Evolutionary conservation across 148 eudicot genomes (phyloP), one percentile per base, ranked within the genome.

Genomic region (Chenopodium suecicum): DNA sequence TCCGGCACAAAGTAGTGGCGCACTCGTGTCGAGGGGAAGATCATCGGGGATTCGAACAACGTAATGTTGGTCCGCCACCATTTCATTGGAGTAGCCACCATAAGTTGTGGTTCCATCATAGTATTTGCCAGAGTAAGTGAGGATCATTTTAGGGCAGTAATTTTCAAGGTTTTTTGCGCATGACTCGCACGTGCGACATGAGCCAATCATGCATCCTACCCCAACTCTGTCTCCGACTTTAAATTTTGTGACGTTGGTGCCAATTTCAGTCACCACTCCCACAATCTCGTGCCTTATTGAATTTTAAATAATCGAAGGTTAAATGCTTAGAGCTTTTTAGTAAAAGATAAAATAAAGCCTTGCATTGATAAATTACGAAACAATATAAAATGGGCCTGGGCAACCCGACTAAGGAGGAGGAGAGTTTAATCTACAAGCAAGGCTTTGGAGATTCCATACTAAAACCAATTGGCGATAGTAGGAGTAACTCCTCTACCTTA

Each of bases 1-100:
- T 11, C 86, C 86, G 8, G 84, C 86, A 58, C 86, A 84, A 56
- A 84, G 84, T 81, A 81, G 66, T 19, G 86, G 86, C 7, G 86
- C 86, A 32, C 60, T 64, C 7, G 34, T 50, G 9, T 72, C 78
- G 11, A 84, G 84, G 11, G 86, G 78, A 14, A 84, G 8, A 25
- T 47, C 23, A 22, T 81, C 81, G 0, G 86, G 84, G 56, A 84
- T 77, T 10, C 62, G 73, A 14, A 84, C 81, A 11, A 64, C 79
- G 22, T 73, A 78, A 70, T 70, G 80, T 50, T 85, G 75, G 29
- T 79, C 22, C 29, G 66, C 80, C 16, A 81, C 84, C 84, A 81
- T 85, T n/a, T 73, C 71, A 37, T 69, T 56, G 16, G 84, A 80
- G 81, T 84, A 84, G 56, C 86, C 86, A 1, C 86, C 86, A 11